phyloP scores from a whole-genome alignment of 805 yeast genomes.

The Wickerhamomyces rabaulensis region DNA sequence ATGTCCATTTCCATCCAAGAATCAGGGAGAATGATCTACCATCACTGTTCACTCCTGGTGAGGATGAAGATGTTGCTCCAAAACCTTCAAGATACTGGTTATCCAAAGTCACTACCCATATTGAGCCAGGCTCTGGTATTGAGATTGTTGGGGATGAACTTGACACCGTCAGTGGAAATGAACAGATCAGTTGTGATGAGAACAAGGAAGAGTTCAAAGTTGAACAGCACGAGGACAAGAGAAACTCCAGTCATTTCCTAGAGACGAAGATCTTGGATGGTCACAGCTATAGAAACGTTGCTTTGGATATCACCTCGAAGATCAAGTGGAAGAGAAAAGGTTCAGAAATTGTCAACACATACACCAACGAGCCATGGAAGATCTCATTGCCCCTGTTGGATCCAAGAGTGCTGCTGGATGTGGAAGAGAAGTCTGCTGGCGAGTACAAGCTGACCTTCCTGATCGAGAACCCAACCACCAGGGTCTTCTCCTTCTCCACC shows the following conservation, averaged over 20 bases:
- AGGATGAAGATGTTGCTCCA: conserved; percentile 19
- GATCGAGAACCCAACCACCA: conserved; percentile 71
- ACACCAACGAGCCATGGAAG: conserved; percentile 39
- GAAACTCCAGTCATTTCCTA: conserved; percentile 15
- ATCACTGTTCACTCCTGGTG: conserved; percentile 17
- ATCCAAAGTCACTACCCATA: conserved; percentile 26
- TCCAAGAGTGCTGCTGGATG: conserved; percentile 57
- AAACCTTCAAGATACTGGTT: conserved; percentile 33
- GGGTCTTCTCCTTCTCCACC: conserved; percentile 58
- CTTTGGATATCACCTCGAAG: conserved; percentile 21
- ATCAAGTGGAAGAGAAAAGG: conserved; percentile 32
- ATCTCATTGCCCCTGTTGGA: conserved; percentile 58
- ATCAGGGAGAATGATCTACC: conserved; percentile 25
- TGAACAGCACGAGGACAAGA: conserved; percentile 4
- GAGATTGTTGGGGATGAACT: conserved; percentile 31
- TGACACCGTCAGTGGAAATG: conserved; percentile 27
- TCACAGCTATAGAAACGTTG: conserved; percentile 34
- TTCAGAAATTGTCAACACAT: conserved; percentile 24
- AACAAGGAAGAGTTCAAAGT: conserved; percentile 6
- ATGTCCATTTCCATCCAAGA: conserved; percentile 29
- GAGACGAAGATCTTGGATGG: conserved; percentile 34
- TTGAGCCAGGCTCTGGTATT: conserved; percentile 14
- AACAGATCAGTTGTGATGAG: conserved; percentile 30
- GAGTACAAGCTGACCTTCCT: conserved; percentile 37
- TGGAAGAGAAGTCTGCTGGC: conserved; percentile 15